These are phyloP conservation scores for Pestalotiopsis sp. DNA, from an alignment of 2,329 filamentous ascomycete species.

Conservation along the genomic window DNA sequence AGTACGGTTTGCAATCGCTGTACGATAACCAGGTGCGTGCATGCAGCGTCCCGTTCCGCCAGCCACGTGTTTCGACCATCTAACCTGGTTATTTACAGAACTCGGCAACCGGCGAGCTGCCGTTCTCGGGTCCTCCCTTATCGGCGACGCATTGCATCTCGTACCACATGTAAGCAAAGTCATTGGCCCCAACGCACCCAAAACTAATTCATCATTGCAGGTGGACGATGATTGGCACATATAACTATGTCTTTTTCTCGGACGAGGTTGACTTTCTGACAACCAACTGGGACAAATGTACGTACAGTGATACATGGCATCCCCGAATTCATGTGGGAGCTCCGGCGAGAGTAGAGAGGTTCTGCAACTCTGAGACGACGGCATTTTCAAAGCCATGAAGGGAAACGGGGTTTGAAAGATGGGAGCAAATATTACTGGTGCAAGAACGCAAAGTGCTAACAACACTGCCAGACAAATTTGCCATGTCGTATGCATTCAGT, in stretches of 20 bases:
- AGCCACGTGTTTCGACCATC: conserved; percentile 4
- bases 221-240: conserved; percentile 56
- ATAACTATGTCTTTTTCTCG: conserved; percentile 59
- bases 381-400: too few species aligned
- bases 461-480: conserved; percentile 35
- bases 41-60: conserved; percentile 1
- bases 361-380: too few species aligned
- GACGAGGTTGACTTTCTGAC: conserved; percentile 50
- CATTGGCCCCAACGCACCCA: not conserved
- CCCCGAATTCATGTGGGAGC: not conserved
- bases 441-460: not conserved
- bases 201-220: conserved; percentile 15
- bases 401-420: too few species aligned
- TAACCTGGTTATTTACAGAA: conserved; percentile 9
- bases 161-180: conserved; percentile 30
- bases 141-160: conserved; percentile 24
- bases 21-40: conserved; percentile 34
- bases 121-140: conserved; percentile 28
- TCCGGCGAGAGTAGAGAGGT: too few species aligned
- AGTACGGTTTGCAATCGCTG: conserved; percentile 41
- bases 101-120: conserved; percentile 22
- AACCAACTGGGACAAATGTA: conserved; percentile 45
- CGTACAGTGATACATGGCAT: not conserved
- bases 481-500: conserved; percentile 36
- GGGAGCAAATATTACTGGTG: too few species aligned